phyloP scores from a whole-genome alignment of 2,329 filamentous ascomycete genomes.

The Emmonsiellopsis sp. region DNA sequence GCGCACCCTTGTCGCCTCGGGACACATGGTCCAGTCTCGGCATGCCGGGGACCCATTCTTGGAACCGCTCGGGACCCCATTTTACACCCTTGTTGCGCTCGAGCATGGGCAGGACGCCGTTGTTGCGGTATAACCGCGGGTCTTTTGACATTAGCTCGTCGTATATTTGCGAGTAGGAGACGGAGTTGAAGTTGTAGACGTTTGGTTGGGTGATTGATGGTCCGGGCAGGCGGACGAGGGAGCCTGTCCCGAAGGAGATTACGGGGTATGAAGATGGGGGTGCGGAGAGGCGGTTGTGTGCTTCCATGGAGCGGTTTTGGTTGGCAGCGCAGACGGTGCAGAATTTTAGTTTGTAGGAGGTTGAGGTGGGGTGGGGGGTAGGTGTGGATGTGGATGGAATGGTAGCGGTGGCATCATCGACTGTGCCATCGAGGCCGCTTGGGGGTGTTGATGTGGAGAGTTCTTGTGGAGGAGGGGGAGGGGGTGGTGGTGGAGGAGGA shows the following conservation, averaged over 20 bases:
- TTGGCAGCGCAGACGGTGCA: conserved; percentile 78
- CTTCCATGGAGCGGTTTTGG: conserved; percentile 99
- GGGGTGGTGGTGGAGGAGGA: conserved; percentile 45
- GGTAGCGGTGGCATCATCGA: conserved; percentile 11
- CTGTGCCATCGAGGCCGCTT: conserved; percentile 10
- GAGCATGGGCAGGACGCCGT: conserved; percentile 93
- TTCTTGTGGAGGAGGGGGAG: conserved; percentile 29
- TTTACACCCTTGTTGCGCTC: conserved; percentile 86
- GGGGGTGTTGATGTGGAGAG: conserved; percentile 14
- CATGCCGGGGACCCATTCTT: conserved; percentile 87
- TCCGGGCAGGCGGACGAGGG: conserved; percentile 83
- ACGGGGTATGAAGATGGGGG: conserved; percentile 83
- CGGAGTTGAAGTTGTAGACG: conserved; percentile 96
- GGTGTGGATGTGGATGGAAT: conserved; percentile 10
- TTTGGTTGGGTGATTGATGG: conserved; percentile 89
- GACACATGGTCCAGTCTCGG: conserved; percentile 66
- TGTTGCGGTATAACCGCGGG: conserved; percentile 74
- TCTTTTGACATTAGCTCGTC: conserved; percentile 84
- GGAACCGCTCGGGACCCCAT: conserved; percentile 93
- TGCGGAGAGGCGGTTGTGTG: conserved; percentile 82
- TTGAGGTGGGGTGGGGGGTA: conserved; percentile 35
- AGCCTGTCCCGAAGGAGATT: conserved; percentile 95
- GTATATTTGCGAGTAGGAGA: conserved; percentile 91
- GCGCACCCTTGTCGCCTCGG: conserved; percentile 62
- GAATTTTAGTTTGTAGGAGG: conserved; percentile 62